These are phyloP conservation scores for Flaveria linearis DNA, from an alignment of 129 eudicot genomes.

Conservation along the genomic window DNA sequence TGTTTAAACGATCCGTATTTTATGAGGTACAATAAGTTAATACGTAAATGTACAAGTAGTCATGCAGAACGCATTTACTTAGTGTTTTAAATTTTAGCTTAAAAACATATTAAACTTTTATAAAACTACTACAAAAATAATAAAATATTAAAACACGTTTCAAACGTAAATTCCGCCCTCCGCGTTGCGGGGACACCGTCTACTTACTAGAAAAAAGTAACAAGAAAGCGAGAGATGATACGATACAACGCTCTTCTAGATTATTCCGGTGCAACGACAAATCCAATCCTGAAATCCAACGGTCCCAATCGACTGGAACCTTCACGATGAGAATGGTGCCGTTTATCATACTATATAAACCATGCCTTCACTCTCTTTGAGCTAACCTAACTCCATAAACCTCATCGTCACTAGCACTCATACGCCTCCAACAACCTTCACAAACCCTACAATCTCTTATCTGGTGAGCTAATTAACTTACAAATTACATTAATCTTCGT, in stretches of 20 bases:
- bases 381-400: constrained; percentile 29
- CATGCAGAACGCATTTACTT: no score
- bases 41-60: no score
- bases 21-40: no score
- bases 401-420: background rate
- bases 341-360: constrained; percentile 24
- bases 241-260: constrained; percentile 41
- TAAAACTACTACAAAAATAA: no score
- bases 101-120: no score
- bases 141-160: no score
- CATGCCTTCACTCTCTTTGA: background rate
- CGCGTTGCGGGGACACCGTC: no score
- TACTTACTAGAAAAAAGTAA: no score
- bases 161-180: no score
- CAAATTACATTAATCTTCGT: background rate
- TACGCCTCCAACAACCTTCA: background rate
- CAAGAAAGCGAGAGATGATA: background rate
- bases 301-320: constrained; percentile 49
- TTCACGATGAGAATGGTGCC: constrained; percentile 47
- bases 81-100: no score
- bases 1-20: no score
- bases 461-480: constrained; percentile 18
- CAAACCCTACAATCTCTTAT: background rate
- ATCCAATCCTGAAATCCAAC: constrained; percentile 21
- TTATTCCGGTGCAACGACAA: constrained; percentile 31